Evolutionary conservation across 371 early-diverging fungal species (phyloP).

Genomic region (Dichotomocladium elegans): DNA sequence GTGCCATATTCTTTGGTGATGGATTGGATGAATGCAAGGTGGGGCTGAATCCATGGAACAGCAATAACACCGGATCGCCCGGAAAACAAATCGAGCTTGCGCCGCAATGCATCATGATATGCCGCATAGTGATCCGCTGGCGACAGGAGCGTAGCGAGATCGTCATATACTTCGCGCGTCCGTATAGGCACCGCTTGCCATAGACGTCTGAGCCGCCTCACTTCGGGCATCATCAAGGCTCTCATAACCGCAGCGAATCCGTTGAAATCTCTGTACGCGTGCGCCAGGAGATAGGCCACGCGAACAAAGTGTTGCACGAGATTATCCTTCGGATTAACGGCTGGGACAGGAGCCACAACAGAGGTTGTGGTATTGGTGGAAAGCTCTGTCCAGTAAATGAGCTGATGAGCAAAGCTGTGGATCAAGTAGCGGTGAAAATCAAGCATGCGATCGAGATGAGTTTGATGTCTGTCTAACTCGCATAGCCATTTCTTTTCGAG

Average conservation of each 20-base stretch:
- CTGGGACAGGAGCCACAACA: slow-evolving; percentile 11
- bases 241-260: slow-evolving; percentile 57
- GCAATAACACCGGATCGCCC: slow-evolving; percentile 25
- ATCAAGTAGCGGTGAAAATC: slow-evolving; percentile 67
- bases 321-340: slow-evolving; percentile 22
- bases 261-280: slow-evolving; percentile 67
- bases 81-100: slow-evolving; percentile 40
- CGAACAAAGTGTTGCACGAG: slow-evolving; percentile 49
- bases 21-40: slow-evolving; percentile 51
- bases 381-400: slow-evolving; percentile 39
- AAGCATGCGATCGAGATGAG: slow-evolving; percentile 31
- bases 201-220: slow-evolving; percentile 46
- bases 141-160: slow-evolving; percentile 33
- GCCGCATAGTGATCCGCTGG: slow-evolving; percentile 35
- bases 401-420: slow-evolving; percentile 51
- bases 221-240: slow-evolving; percentile 58
- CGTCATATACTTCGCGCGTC: slow-evolving; percentile 48
- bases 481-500: slow-evolving; percentile 20
- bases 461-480: slow-evolving; percentile 37
- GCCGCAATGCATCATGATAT: slow-evolving; percentile 41
- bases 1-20: slow-evolving; percentile 57
- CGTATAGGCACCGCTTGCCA: slow-evolving; percentile 51
- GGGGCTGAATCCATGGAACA: slow-evolving; percentile 65
- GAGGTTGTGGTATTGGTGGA: neutral
- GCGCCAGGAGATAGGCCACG: slow-evolving; percentile 51